Evolutionary conservation across 306 rosid species (phyloP).

Genomic region (Chamaecrista fasciculata): DNA sequence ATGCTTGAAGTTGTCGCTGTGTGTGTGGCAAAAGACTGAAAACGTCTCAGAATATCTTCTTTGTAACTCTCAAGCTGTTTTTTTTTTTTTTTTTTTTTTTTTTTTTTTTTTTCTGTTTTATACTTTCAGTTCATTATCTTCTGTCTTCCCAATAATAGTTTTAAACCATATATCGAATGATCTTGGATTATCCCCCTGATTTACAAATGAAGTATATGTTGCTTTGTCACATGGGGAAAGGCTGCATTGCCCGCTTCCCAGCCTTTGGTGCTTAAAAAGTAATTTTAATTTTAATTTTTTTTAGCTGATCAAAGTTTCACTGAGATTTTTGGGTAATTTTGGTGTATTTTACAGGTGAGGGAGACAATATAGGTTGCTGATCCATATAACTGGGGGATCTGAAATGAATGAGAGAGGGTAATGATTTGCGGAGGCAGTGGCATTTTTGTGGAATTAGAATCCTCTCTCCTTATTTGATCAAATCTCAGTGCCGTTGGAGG

Average conservation of each 20-base stretch:
- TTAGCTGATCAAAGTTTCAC: constrained; percentile 6
- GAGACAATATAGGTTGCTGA: constrained; percentile 14
- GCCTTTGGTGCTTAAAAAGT: neutral
- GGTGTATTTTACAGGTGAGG: constrained; percentile 52
- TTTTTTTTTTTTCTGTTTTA: neutral
- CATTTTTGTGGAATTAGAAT: constrained; percentile 63
- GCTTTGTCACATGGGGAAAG: constrained; percentile 22
- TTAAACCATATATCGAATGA: neutral
- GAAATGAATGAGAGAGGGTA: constrained; percentile 58
- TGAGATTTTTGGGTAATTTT: constrained; percentile 22
- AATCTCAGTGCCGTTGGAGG: constrained; percentile 34
- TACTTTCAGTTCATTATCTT: neutral
- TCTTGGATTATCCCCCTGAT: constrained; percentile 15
- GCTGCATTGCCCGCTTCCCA: constrained; percentile 16
- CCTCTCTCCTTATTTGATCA: constrained; percentile 43
- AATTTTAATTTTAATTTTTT: too few relatives aligned
- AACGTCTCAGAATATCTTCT: neutral
- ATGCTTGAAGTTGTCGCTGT: constrained; percentile 36
- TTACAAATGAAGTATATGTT: constrained; percentile 13
- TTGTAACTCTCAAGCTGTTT: constrained; percentile 1
- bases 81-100: neutral
- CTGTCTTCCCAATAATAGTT: neutral
- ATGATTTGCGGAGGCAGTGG: constrained; percentile 56
- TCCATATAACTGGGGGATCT: constrained; percentile 26
- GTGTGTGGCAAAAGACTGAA: constrained; percentile 22